phyloP scores from a whole-genome alignment of 257 asterid species.

The Fraxinus excelsior region DNA sequence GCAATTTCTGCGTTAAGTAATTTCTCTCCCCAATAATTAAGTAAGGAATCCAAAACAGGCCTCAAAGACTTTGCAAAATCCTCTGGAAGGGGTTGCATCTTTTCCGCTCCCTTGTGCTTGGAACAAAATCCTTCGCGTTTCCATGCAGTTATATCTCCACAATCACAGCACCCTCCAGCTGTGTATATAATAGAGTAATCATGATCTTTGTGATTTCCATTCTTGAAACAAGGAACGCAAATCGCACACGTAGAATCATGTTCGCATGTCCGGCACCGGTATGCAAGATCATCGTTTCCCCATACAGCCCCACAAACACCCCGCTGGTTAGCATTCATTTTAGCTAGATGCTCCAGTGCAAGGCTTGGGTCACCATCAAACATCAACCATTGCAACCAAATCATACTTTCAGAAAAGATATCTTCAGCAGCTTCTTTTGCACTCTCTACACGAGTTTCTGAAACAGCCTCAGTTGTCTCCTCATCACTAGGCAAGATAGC shows the following conservation, averaged over 20 bases:
- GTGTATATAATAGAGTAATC: conserved; percentile 87
- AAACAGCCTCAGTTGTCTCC: conserved; percentile 41
- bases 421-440: conserved; percentile 38
- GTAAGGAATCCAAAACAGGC: conserved; percentile 75
- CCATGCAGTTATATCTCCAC: conserved; percentile 99
- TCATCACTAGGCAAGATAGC: conserved; percentile 71
- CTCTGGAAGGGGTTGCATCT: conserved; percentile 80
- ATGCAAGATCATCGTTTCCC: conserved; percentile 90
- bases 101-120: conserved; percentile 86
- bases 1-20: conserved; percentile 39
- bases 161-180: conserved; percentile 98
- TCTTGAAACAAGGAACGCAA: conserved; percentile 91
- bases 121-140: conserved; percentile 96
- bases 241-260: conserved; percentile 97
- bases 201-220: conserved; percentile 92
- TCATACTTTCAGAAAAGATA: conserved; percentile 55
- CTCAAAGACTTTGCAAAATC: conserved; percentile 63
- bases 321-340: conserved; percentile 55
- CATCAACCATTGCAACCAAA: conserved; percentile 96
- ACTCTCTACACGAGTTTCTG: conserved; percentile 32
- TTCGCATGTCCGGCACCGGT: conserved; percentile 91
- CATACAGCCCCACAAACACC: conserved; percentile 98
- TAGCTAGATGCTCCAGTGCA: conserved; percentile 61
- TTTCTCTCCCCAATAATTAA: conserved; percentile 67
- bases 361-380: conserved; percentile 69